Evolutionary conservation across 495 filamentous ascomycete species (phyloP).

Genomic region (Oidiodendron maius): DNA sequence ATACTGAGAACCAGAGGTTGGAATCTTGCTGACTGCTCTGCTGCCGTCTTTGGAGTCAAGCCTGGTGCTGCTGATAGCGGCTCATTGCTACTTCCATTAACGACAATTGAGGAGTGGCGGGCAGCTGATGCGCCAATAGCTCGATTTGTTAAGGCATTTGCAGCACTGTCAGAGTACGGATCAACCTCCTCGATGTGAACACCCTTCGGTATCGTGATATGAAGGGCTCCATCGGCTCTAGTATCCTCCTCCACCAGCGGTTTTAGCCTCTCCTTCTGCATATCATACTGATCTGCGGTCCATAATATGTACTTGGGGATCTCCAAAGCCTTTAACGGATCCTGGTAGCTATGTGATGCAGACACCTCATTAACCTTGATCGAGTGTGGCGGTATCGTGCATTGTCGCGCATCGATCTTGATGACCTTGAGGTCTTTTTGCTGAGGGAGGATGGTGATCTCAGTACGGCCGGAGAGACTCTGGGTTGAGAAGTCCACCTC

Average conservation of each 20-base stretch:
- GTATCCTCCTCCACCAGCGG: constrained; percentile 48
- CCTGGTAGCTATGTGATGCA: constrained; percentile 56
- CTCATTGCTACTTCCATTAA: constrained; percentile 9
- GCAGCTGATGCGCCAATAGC: constrained; percentile 12
- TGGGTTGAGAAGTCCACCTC: constrained; percentile 78
- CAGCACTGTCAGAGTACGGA: constrained; percentile 46
- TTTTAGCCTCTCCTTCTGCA: constrained; percentile 61
- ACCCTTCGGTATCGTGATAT: constrained; percentile 57
- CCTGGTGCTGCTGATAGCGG: constrained; percentile 2
- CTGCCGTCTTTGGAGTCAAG: constrained; percentile 16
- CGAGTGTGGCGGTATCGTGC: constrained; percentile 54
- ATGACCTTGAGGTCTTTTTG: constrained; percentile 61
- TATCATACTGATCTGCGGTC: constrained; percentile 71
- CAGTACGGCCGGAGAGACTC: constrained; percentile 70
- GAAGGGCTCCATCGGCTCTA: constrained; percentile 49
- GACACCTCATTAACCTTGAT: constrained; percentile 62
- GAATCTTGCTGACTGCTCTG: constrained; percentile 21
- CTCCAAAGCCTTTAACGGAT: constrained; percentile 63
- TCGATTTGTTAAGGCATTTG: constrained; percentile 32
- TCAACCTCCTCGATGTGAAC: constrained; percentile 62
- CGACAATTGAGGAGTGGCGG: constrained; percentile 13
- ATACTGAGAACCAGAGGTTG: constrained; percentile 42
- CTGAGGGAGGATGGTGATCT: constrained; percentile 71
- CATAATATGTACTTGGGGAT: constrained; percentile 50
- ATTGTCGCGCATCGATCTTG: constrained; percentile 80